Conservation (phyloP, 352 stramenopile species). For the Globisporangium ultimum region DNA sequence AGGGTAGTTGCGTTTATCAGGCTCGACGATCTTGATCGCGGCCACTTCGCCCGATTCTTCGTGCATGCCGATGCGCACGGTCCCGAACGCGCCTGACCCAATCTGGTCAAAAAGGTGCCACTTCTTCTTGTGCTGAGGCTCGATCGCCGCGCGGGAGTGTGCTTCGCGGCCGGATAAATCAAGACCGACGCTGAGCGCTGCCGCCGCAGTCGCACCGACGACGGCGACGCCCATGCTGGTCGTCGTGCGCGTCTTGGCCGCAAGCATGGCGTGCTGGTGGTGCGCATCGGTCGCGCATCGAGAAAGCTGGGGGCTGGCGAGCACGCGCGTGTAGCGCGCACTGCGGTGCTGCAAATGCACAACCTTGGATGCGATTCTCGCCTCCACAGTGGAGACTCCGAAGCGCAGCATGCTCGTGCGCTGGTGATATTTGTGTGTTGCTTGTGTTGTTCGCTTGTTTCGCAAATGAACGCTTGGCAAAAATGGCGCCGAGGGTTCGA, state of each 20-base stretch:
- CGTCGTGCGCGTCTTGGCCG: constrained; percentile 1
- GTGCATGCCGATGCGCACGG: constrained; percentile 66
- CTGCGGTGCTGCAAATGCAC: constrained; percentile 1
- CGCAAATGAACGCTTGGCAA: too few relatives aligned
- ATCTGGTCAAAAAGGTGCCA: constrained; percentile 77
- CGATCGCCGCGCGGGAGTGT: constrained; percentile 36
- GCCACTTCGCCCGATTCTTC: constrained; percentile 64
- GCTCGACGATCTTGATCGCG: constrained; percentile 71
- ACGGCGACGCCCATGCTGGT: constrained; percentile 41
- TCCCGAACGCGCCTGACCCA: constrained; percentile 63
- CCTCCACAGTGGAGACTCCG: neutral
- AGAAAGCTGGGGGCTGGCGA: constrained; percentile 9
- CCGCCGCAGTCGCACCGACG: constrained; percentile 40
- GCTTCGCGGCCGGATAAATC: constrained; percentile 30
- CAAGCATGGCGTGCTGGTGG: neutral
- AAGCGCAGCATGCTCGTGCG: neutral
- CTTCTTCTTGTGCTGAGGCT: constrained; percentile 21
- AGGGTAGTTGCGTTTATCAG: constrained; percentile 37
- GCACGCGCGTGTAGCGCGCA: constrained; percentile 9
- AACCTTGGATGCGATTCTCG: neutral
- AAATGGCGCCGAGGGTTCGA: too few relatives aligned
- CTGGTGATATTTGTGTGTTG: neutral
- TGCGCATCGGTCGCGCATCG: neutral
- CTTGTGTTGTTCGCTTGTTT: neutral
- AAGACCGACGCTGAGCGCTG: constrained; percentile 40